Conservation (phyloP, 2,329 filamentous ascomycete genomes). For the Arthroderma sp. region DNA sequence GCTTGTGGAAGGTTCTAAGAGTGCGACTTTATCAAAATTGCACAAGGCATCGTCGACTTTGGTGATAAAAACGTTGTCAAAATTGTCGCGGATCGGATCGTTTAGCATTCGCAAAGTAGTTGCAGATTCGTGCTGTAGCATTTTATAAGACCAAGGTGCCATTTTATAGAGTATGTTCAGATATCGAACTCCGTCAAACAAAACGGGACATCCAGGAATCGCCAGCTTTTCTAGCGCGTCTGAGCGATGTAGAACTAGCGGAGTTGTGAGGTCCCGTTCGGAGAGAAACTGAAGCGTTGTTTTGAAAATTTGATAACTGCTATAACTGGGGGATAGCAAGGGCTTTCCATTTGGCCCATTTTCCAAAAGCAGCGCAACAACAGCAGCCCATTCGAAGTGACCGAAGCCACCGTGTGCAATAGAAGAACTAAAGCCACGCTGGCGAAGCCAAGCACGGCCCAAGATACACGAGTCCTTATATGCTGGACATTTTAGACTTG, state of each 20-base stretch:
- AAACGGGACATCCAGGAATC: conserved; percentile 45
- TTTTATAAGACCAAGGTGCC: conserved; percentile 65
- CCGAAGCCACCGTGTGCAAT: conserved; percentile 76
- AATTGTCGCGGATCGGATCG: conserved; percentile 62
- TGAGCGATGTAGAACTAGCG: conserved; percentile 37
- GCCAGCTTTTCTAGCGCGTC: conserved; percentile 17
- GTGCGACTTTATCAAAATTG: conserved; percentile 42
- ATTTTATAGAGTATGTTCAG: conserved; percentile 87
- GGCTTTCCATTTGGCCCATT: conserved; percentile 59
- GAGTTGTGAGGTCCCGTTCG: conserved; percentile 58
- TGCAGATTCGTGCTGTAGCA: conserved; percentile 61
- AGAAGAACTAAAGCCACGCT: conserved; percentile 63
- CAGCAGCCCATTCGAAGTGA: conserved; percentile 76
- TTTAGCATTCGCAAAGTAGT: conserved; percentile 63
- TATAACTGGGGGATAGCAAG: conserved; percentile 65
- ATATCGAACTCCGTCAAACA: conserved; percentile 63
- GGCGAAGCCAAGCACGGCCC: conserved; percentile 76
- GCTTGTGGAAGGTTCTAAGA: conserved; percentile 19
- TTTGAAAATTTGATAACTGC: conserved; percentile 89
- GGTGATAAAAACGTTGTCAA: conserved; percentile 69
- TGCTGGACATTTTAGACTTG: conserved; percentile 53
- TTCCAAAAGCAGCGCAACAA: conserved; percentile 68
- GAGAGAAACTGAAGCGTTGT: conserved; percentile 79
- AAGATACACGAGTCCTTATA: conserved; percentile 78
- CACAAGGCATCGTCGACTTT: conserved; percentile 39